Conservation (phyloP, 306 rosid species). For the Vicia sativa region DNA sequence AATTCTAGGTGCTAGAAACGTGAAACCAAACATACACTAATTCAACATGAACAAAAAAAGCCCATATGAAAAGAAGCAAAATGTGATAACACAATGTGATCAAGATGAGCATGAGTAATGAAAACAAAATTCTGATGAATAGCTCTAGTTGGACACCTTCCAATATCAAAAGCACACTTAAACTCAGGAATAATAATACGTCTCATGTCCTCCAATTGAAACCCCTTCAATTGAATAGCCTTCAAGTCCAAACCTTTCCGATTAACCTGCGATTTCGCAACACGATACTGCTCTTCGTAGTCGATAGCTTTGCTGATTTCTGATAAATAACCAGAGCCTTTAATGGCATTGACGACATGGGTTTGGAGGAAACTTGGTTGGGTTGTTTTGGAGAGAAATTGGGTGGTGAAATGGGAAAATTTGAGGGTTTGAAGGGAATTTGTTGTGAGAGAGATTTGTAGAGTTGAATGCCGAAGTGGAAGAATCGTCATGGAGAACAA, state of each 20-base stretch:
- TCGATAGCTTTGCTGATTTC: slow-evolving; percentile 69
- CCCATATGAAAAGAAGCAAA: too few species aligned
- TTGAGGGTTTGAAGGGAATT: slow-evolving; percentile 54
- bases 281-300: slow-evolving; percentile 83
- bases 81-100: slow-evolving; percentile 99
- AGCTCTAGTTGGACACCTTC: slow-evolving; percentile 82
- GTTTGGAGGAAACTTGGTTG: slow-evolving; percentile 42
- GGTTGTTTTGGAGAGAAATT: slow-evolving; percentile 42
- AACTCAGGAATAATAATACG: slow-evolving; percentile 85
- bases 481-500: slow-evolving; percentile 6
- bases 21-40: too few species aligned
- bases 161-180: slow-evolving; percentile 89
- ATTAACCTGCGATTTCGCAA: slow-evolving; percentile 75
- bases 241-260: slow-evolving; percentile 74
- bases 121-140: slow-evolving; percentile 83
- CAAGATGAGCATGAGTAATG: slow-evolving; percentile 97
- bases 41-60: too few species aligned
- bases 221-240: slow-evolving; percentile 78
- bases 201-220: slow-evolving; percentile 94
- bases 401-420: slow-evolving; percentile 61
- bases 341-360: slow-evolving; percentile 48
- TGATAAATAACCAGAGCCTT: slow-evolving; percentile 67
- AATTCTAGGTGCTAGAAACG: too few species aligned
- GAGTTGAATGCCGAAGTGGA: slow-evolving; percentile 20
- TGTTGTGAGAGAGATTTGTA: slow-evolving; percentile 60